Evolutionary conservation across 2,329 filamentous ascomycete species (phyloP).

Genomic region (Fusarium sp.): DNA sequence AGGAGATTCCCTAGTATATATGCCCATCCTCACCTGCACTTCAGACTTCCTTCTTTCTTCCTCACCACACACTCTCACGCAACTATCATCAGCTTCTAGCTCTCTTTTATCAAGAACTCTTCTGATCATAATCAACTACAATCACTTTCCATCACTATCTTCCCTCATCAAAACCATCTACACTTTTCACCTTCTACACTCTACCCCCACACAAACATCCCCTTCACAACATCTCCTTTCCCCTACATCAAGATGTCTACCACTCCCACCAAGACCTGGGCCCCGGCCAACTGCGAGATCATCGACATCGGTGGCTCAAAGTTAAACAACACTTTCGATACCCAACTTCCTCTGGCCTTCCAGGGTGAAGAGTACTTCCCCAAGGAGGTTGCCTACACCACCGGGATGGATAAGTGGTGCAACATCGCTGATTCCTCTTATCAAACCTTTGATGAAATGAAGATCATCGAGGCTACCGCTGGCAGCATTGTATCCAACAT

Average conservation of each 20-base stretch:
- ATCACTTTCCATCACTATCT: not conserved
- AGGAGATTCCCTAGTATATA: not conserved
- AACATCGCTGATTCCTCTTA: conserved; percentile 35
- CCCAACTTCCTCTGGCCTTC: conserved; percentile 30
- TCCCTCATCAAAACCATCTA: not conserved
- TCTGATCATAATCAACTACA: too few species aligned
- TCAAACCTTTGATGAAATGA: conserved; percentile 34
- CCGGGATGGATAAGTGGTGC: conserved; percentile 40
- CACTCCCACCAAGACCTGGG: not conserved
- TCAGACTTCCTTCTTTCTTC: not conserved
- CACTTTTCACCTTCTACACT: not conserved
- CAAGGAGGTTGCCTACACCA: conserved; percentile 45
- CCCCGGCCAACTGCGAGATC: not conserved
- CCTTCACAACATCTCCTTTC: not conserved
- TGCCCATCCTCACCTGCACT: not conserved
- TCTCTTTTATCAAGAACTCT: not conserved
- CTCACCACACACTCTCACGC: not conserved
- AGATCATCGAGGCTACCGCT: conserved; percentile 39
- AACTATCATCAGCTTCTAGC: not conserved
- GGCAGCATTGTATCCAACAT: conserved; percentile 21
- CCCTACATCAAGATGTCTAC: not conserved
- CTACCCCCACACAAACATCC: not conserved
- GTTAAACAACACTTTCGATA: conserved; percentile 17
- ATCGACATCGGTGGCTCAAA: conserved; percentile 43
- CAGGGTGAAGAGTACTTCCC: conserved; percentile 33